Base-by-base conservation (phyloP, 305 asterid species). In the Salvia sclarea region DNA sequence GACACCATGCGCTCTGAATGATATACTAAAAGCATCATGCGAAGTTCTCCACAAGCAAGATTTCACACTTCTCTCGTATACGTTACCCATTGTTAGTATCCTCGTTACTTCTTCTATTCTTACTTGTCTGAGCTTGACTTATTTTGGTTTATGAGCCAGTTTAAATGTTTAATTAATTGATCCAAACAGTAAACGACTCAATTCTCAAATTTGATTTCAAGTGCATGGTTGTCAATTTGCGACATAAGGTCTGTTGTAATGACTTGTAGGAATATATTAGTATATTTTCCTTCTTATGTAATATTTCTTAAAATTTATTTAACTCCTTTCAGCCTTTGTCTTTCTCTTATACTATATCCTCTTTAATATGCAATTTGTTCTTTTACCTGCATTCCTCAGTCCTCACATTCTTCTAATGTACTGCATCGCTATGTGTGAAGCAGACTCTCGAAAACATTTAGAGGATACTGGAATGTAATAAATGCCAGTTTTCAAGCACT, bases 31-130 rank as follows among this genome's bases (percentile, higher is more conserved):
- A 82, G 69, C 71, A 38, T 87, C 98, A 0, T 83, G 88, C 73
- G 98, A 91, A 82, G 77, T 85, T 66, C 69, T 86, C 64, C 91
- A 91, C 79, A 81, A 86, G 81, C 95, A 87, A 86, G 93, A 89
- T 47, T 81, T 89, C 68, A 12, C 83, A 11, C 65, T 81, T 73
- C 86, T 91, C 70, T 84, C 93, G 33, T 82, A 78, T 61, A 66
- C 76, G 74, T 82, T 91, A 66, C 97, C 97, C 25, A 75, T 85
- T 77, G 98, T 94, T 33, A 85, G 98, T 69, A 61, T 44, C 45
- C 68, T 57, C 70, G 61, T 56, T 71, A 70, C 64, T 49, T 70
- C 45, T 50, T 64, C 47, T 50, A 9, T 35, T 55, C 22, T 4
- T 58, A 4, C 9, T n/a, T 73, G 35, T 61, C 37, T 53, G n/a